Evolutionary conservation across 495 filamentous ascomycete species (phyloP), one percentile per base, ranked within the genome.

Genomic region (Acidomyces sp.): DNA sequence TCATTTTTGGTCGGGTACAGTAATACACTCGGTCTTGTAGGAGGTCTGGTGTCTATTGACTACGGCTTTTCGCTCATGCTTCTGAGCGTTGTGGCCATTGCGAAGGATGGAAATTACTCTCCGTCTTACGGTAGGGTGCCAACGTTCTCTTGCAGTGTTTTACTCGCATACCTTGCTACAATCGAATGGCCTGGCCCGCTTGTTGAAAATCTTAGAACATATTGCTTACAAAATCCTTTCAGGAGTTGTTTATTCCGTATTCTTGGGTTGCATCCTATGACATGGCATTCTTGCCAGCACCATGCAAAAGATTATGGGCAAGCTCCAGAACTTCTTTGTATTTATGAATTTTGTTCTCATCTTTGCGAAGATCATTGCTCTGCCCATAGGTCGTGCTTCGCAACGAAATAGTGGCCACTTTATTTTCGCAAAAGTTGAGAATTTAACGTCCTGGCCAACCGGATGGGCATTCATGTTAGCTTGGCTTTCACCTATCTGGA

Each of bases 1-100:
- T 74, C 73, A 48, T 82, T 80, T 52, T 54, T 82, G 20, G 77
- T 82, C 19, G 78, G 78, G 15, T 82, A 81, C 49, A 78, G 74
- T 56, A 82, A 82, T 48, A 82, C 71, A 1, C 58, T 82, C 16
- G 78, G 77, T 1, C 54, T 81, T 7, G 64, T 81, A 21, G 76
- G 75, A 20, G 78, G 77, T 9, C 55, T 68, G 36, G 63, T 63
- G 48, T 64, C 62, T 13, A 62, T 62, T 35, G 58, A 62, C 41
- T 62, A 62, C 43, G 56, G 58, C 34, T 57, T 58, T 45, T 43
- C 56, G 9, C 46, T 62, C 11, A 62, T 62, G 58, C 54, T 62
- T 21, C 23, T 65, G 46, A 62, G 51, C 24, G 46, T 62, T 37
- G 64, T 80, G 36, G 77, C 76, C 24, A 68, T 82, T 30, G 65